A percentile compares a stretch with the other conserved stretches of the same genome.
phyloP scores from a whole-genome alignment of 192 early-diverging fungal genomes.

The Funneliformis mosseae region DNA sequence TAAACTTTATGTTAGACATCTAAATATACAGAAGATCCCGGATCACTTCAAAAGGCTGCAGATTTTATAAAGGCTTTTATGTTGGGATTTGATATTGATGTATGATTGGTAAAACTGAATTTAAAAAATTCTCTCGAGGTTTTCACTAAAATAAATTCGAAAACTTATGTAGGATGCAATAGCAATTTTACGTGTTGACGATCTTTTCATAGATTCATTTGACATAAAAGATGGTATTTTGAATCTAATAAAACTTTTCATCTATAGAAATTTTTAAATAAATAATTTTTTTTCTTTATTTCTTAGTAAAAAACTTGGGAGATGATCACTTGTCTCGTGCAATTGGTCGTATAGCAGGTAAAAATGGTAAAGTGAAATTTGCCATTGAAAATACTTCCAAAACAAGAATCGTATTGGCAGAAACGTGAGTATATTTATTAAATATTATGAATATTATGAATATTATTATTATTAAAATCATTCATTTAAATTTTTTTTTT shows the following conservation, averaged over 20 bases:
- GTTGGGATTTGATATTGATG: constrained; percentile 88
- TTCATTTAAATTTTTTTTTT: constrained; percentile 6
- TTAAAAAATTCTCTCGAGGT: no score
- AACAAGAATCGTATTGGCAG: constrained; percentile 95
- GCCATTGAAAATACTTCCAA: constrained; percentile 97
- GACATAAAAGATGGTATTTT: constrained; percentile 86
- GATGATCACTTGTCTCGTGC: constrained; percentile 97
- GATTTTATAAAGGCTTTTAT: constrained; percentile 95
- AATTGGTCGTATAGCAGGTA: constrained; percentile 97
- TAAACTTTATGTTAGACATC: constrained; percentile 57
- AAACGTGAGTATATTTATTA: constrained; percentile 61
- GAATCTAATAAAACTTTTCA: background rate
- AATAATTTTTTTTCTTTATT: constrained; percentile 5
- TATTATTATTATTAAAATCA: background rate
- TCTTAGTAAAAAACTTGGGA: constrained; percentile 79
- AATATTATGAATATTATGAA: background rate
- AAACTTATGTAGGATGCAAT: constrained; percentile 72
- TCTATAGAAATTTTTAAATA: background rate
- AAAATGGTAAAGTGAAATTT: constrained; percentile 95
- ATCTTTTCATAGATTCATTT: constrained; percentile 95
- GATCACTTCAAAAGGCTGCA: constrained; percentile 93
- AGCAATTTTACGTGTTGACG: constrained; percentile 93
- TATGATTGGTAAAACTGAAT: background rate
- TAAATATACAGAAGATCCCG: constrained; percentile 81
- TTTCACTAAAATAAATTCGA: background rate